Conservation (phyloP, 257 asterid species). For the Solanum paucissectum region DNA sequence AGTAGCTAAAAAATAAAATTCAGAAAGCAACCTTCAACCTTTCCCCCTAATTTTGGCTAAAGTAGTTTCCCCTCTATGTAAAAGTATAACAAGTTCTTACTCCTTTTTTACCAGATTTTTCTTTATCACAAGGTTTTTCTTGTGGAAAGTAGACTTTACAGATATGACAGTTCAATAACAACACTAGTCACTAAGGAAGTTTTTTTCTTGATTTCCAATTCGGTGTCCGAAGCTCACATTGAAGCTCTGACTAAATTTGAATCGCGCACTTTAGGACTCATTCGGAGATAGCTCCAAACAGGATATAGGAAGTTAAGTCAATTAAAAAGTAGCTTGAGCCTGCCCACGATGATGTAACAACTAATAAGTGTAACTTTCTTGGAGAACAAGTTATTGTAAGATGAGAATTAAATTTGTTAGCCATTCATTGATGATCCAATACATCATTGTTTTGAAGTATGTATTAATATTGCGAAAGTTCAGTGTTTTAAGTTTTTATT, state of each 20-base stretch:
- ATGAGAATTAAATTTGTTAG: background rate
- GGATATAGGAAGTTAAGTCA: no score
- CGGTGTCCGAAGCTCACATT: no score
- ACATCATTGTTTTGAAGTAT: background rate
- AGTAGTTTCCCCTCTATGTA: background rate
- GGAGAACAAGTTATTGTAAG: background rate
- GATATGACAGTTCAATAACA: background rate
- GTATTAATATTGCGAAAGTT: no score
- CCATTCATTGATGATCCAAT: background rate
- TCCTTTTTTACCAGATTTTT: background rate
- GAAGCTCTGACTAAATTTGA: no score
- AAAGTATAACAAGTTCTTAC: background rate
- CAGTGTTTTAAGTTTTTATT: background rate
- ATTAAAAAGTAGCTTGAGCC: background rate
- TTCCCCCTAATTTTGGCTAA: background rate
- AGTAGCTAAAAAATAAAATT: background rate
- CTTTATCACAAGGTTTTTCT: background rate
- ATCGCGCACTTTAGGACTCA: accelerated
- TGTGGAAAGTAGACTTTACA: background rate
- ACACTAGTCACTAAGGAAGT: background rate
- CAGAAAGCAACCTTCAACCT: background rate
- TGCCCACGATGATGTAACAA: background rate
- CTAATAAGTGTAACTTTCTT: background rate
- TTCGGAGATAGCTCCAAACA: accelerated
- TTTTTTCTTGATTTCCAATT: no score